phyloP scores from a whole-genome alignment of 2,329 filamentous ascomycete genomes.

The Aspergillus chevalieri region DNA sequence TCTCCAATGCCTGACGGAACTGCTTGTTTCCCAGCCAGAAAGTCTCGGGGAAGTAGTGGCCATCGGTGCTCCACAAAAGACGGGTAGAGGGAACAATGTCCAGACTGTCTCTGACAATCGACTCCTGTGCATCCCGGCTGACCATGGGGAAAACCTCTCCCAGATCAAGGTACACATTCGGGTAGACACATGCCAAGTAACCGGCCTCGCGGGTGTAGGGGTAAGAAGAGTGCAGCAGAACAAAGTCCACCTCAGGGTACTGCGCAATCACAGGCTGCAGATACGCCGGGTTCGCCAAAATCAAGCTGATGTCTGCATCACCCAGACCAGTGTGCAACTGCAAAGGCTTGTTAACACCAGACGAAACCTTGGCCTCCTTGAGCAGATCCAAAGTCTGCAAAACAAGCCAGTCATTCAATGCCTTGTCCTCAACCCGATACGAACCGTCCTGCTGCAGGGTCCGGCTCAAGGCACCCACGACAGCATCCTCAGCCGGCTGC shows the following conservation, averaged over 20 bases:
- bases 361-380: constrained; percentile 30
- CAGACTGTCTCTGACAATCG: constrained; percentile 63
- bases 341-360: constrained; percentile 59
- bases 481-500: constrained; percentile 41
- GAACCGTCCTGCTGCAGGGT: constrained; percentile 20
- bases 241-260: constrained; percentile 65
- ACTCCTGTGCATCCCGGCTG: constrained; percentile 68
- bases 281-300: constrained; percentile 66
- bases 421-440: constrained; percentile 51
- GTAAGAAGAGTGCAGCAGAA: constrained; percentile 74
- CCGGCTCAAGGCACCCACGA: constrained; percentile 24
- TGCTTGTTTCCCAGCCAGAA: constrained; percentile 68
- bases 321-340: constrained; percentile 81
- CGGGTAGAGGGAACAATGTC: constrained; percentile 71
- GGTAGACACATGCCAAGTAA: constrained; percentile 70
- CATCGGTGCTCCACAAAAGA: constrained; percentile 74
- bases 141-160: constrained; percentile 76
- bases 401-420: constrained; percentile 65
- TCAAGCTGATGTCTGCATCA: constrained; percentile 68
- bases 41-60: constrained; percentile 72
- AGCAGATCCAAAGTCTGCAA: constrained; percentile 58
- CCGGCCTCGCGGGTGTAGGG: constrained; percentile 73
- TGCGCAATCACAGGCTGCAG: constrained; percentile 66
- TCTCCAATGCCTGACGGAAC: constrained; percentile 63
- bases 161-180: constrained; percentile 75